Percentiles rank a stretch among this genome's conserved stretches.
These are phyloP conservation scores for Melastoma candidum DNA, from an alignment of 441 rosid species.

Conservation along the genomic window DNA sequence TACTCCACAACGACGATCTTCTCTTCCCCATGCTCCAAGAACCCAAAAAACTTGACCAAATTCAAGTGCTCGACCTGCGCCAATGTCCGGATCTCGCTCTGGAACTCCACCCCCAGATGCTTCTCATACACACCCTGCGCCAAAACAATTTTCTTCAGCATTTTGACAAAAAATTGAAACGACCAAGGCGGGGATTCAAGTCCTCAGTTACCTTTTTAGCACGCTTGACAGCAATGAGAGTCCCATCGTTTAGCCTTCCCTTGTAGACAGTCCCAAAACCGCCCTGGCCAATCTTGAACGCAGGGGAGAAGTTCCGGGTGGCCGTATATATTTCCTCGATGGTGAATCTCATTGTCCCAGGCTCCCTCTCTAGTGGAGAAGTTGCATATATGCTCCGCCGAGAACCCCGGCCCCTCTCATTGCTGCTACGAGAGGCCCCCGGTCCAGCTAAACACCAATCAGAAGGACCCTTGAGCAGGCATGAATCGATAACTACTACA, in stretches of 20 bases:
- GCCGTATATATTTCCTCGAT: constrained; percentile 56
- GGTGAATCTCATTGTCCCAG: constrained; percentile 41
- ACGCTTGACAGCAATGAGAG: constrained; percentile 67
- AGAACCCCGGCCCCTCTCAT: constrained; percentile 37
- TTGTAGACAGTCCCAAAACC: constrained; percentile 89
- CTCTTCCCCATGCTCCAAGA: constrained; percentile 54
- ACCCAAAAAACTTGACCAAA: constrained; percentile 70
- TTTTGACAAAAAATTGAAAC: neutral
- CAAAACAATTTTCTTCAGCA: neutral
- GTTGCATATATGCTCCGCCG: constrained; percentile 23
- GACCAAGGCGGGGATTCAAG: too few species aligned
- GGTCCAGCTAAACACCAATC: constrained; percentile 18
- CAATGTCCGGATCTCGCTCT: constrained; percentile 63
- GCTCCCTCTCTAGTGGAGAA: constrained; percentile 28
- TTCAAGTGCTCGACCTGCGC: constrained; percentile 76
- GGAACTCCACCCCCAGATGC: constrained; percentile 69
- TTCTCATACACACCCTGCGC: constrained; percentile 66
- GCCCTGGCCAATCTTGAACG: constrained; percentile 84
- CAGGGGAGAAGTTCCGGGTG: constrained; percentile 66
- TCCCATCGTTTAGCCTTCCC: constrained; percentile 73
- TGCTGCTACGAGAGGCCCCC: constrained; percentile 21
- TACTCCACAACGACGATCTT: constrained; percentile 68
- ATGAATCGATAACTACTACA: neutral
- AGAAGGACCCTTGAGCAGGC: neutral
- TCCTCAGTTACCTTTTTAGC: constrained; percentile 57